Base-by-base conservation (phyloP, 768 basidiomycete genomes). In the Psilocybe subaeruginosa region DNA sequence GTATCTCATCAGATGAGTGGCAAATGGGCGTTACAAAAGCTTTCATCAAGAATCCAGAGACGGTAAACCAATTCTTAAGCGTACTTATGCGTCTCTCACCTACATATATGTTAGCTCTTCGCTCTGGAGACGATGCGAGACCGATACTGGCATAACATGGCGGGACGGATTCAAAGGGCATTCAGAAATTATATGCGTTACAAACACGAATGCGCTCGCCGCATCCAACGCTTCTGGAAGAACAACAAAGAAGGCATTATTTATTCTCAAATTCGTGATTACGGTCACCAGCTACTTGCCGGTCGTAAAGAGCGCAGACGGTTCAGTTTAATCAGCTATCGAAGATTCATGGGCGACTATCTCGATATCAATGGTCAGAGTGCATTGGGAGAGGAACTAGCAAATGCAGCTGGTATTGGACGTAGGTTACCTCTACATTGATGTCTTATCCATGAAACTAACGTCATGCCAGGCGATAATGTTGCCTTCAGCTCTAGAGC, bases 81-180 rank as follows among this genome's bases (percentile, higher is more conserved):
- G 5, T 43, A 39, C 17, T 17, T 54, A 17, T 46, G 19, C 37
- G 9, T 5, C 51, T 35, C 33, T 60, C 50, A n/a, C 23, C 52
- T 27, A 51, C n/a, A 58, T 56, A 50, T 54, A 62, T 30, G 19
- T n/a, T 59, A 98, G 94, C 85, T 99, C 19, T 99, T 99, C 73
- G 97, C 97, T 11, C 79, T 99, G 59, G 97, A 99, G 79, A 96
- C 94, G 6, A 99, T 99, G 94, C 89, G 97, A 54, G 97, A 99
- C 73, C 88, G 92, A 56, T 99, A 99, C 75, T 99, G 97, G 97
- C 97, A 99, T 74, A 99, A 98, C 75, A 99, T 99, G 97, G 97
- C 97, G 0, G 86, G 78, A 27, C 90, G 97, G 48, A 99, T 99
- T 54, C 97, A 99, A 74, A 89, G 97, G 35, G 95, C 95, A 4